phyloP scores from a whole-genome alignment of 352 stramenopile species.

The Peronospora belbahrii region DNA sequence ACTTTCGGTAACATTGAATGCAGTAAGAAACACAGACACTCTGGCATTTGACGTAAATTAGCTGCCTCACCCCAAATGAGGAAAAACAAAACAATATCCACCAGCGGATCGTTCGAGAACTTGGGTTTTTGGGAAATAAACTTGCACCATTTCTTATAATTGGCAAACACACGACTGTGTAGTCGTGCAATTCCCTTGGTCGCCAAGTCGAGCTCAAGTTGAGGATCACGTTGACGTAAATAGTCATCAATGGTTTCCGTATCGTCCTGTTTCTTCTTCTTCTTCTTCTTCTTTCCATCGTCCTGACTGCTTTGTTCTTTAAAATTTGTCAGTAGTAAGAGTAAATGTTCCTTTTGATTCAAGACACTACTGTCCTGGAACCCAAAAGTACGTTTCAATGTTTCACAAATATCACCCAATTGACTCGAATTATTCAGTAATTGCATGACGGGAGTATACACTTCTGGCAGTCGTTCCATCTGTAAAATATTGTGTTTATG shows the following conservation, averaged over 20 bases:
- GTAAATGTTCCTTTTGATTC: constrained; percentile 71
- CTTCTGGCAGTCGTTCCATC: constrained; percentile 44
- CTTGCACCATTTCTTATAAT: constrained; percentile 86
- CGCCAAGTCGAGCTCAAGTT: constrained; percentile 62
- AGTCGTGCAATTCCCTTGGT: constrained; percentile 58
- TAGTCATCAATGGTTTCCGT: constrained; percentile 31
- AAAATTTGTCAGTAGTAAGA: constrained; percentile 70
- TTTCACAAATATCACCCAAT: constrained; percentile 79
- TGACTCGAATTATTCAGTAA: constrained; percentile 45
- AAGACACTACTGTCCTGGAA: constrained; percentile 89
- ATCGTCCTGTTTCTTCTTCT: constrained; percentile 31
- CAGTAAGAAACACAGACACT: constrained; percentile 72
- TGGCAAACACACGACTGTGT: constrained; percentile 60
- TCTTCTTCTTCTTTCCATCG: constrained; percentile 30
- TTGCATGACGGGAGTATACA: constrained; percentile 59
- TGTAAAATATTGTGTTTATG: constrained; percentile 71
- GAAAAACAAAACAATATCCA: constrained; percentile 76
- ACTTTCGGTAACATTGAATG: constrained; percentile 67
- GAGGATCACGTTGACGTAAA: constrained; percentile 45
- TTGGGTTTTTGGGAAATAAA: constrained; percentile 68
- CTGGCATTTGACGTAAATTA: constrained; percentile 77
- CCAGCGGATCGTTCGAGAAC: constrained; percentile 64
- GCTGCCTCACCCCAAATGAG: constrained; percentile 79
- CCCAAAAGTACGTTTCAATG: constrained; percentile 91
- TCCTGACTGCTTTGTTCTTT: constrained; percentile 62